Base-by-base conservation (phyloP, 2,329 filamentous ascomycete species). In the Beauveria brongniartii region DNA sequence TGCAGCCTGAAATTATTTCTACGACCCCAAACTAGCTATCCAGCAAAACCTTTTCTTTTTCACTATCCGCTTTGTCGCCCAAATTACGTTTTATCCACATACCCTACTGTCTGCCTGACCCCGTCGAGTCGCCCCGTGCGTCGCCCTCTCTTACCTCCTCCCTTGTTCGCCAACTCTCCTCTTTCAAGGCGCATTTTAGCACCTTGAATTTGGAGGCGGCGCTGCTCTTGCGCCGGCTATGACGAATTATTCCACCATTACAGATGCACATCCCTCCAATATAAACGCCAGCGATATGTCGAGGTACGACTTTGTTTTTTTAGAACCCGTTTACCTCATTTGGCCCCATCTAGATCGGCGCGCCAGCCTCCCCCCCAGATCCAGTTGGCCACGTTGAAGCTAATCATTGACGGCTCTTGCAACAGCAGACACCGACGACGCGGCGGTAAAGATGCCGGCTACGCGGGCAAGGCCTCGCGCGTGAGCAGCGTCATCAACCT, bases 401-500 rank as follows among this genome's bases (percentile, higher is more conserved):
- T 62, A 55, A 60, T 16, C 16, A 41, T 14, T 50, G 46, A 61
- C 66, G 40, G 63, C 58, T 55, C 43, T 41, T 24, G 44, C 43
- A 26, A 59, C 48, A 52, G n/a, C 63, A 83, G 82, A 73, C 74
- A 75, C 70, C 83, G 86, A 72, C 77, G 81, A 67, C 79, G 86
- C 70, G 83, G 82, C 65, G 86, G 88, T 68, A 92, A 92, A 76
- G 85, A 89, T 73, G 83, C 81, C 61, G 88, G 88, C 63, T 69
- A 73, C 62, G 71, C 71, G 26, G 92, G 94, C 59, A 84, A 92
- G 70, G 94, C 94, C 67, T 89, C 90, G 67, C 96, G 90, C 85
- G 74, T 88, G 59, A 96, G 92, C 77, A 96, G 92, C 72, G 89
- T 94, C 66, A 89, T 97, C 76, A 99, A 99, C 73, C 80, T 99